Evolutionary conservation across 148 eudicot genomes (phyloP).

Genomic region (Spergularia bocconei): DNA sequence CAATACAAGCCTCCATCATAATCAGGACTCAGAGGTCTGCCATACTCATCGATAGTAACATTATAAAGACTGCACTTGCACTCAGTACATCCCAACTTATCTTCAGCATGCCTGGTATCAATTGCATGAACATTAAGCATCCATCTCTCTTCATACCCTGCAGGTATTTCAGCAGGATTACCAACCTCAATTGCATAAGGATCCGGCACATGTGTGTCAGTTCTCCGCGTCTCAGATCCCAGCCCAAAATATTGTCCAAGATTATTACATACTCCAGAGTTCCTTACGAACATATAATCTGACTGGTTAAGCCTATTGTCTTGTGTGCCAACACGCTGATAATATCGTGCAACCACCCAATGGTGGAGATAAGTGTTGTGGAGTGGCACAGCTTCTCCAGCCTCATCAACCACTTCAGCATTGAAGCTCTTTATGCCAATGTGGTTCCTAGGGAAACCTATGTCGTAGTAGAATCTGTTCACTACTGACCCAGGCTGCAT

Average conservation of each 20-base stretch:
- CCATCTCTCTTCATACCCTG: slow-evolving; percentile 84
- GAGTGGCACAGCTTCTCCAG: slow-evolving; percentile 66
- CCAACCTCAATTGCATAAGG: slow-evolving; percentile 75
- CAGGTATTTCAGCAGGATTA: slow-evolving; percentile 45
- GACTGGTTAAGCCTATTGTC: slow-evolving; percentile 28
- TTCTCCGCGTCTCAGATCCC: slow-evolving; percentile 86
- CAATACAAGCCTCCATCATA: slow-evolving; percentile 74
- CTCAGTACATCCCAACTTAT: slow-evolving; percentile 77
- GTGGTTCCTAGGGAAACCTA: slow-evolving; percentile 79
- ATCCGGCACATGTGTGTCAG: slow-evolving; percentile 59
- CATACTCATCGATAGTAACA: slow-evolving; percentile 49
- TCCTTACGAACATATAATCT: slow-evolving; percentile 33
- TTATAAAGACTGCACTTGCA: slow-evolving; percentile 86
- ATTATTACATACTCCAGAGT: slow-evolving; percentile 46
- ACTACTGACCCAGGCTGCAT: slow-evolving; percentile 70
- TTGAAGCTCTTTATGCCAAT: slow-evolving; percentile 69
- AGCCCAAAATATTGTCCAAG: slow-evolving; percentile 73
- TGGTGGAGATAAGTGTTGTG: slow-evolving; percentile 90
- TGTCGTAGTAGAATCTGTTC: slow-evolving; percentile 47
- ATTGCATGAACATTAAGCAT: slow-evolving; percentile 82
- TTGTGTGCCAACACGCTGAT: slow-evolving; percentile 41
- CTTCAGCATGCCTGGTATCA: slow-evolving; percentile 73
- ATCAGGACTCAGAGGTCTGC: slow-evolving; percentile 39
- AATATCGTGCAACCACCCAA: slow-evolving; percentile 60
- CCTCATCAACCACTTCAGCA: slow-evolving; percentile 86